These are phyloP conservation scores for Pseudonitzschia pungens DNA, from an alignment of 108 stramenopile genomes.

Conservation along the genomic window DNA sequence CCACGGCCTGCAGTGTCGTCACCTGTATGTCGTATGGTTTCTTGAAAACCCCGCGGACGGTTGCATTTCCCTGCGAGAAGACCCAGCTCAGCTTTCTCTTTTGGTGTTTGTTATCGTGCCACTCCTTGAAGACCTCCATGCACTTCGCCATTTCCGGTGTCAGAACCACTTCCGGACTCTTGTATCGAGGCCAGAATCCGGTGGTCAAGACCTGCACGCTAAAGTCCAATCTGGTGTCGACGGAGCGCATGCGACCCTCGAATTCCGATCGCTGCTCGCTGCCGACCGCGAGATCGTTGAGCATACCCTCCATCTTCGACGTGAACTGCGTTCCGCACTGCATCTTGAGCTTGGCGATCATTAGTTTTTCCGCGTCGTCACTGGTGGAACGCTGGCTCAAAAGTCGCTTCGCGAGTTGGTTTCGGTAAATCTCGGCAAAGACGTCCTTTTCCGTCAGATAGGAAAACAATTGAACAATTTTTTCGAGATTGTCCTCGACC, in stretches of 20 bases:
- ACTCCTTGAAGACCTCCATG: conserved; percentile 91
- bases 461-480: conserved; percentile 95
- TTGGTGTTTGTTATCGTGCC: conserved; percentile 87
- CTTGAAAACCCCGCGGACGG: conserved; percentile 88
- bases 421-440: conserved; percentile 98
- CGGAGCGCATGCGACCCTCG: conserved; percentile 70
- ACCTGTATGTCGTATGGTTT: conserved; percentile 97
- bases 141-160: conserved; percentile 91
- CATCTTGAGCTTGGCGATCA: conserved; percentile 99
- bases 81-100: conserved; percentile 91
- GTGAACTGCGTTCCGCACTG: conserved; percentile 99
- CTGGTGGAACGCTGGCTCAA: conserved; percentile 95
- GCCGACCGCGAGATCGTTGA: conserved; percentile 95
- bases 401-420: conserved; percentile 97
- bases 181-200: conserved; percentile 98
- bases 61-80: conserved; percentile 92
- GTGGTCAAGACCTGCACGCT: conserved; percentile 95
- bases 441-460: conserved; percentile 99
- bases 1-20: conserved; percentile 95
- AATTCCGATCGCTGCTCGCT: conserved; percentile 91
- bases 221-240: conserved; percentile 77
- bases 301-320: conserved; percentile 99
- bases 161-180: conserved; percentile 86
- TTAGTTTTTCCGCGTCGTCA: conserved; percentile 96
- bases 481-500: conserved; percentile 91